A percentile compares a stretch with the other conserved stretches of the same genome.
These are phyloP conservation scores for Cordyceps cateniannulata DNA, from an alignment of 2,329 filamentous ascomycete species.

Conservation along the genomic window DNA sequence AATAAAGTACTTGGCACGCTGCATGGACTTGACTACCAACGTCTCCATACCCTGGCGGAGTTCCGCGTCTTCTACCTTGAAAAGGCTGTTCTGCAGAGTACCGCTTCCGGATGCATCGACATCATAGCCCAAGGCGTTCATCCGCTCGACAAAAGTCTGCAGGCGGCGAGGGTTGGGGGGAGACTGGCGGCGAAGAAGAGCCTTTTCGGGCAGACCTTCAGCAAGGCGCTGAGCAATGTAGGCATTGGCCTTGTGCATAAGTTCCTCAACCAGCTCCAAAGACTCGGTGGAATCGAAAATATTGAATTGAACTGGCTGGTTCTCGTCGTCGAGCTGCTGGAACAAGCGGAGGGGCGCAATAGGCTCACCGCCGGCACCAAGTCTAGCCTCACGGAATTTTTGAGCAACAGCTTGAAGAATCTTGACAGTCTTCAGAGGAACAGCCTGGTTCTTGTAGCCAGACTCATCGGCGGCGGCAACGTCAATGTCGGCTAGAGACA, in stretches of 20 bases:
- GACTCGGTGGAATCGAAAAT: slow-evolving; percentile 87
- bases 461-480: slow-evolving; percentile 62
- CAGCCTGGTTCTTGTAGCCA: slow-evolving; percentile 56
- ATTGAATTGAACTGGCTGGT: slow-evolving; percentile 92
- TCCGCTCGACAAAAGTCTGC: slow-evolving; percentile 84
- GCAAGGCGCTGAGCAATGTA: slow-evolving; percentile 82
- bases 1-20: slow-evolving; percentile 91
- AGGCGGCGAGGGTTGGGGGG: slow-evolving; percentile 82
- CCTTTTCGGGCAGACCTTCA: slow-evolving; percentile 79
- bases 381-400: slow-evolving; percentile 83
- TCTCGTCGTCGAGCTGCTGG: slow-evolving; percentile 95
- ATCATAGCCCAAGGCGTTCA: slow-evolving; percentile 84
- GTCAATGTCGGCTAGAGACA: slow-evolving; percentile 82
- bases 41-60: slow-evolving; percentile 98
- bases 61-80: slow-evolving; percentile 83
- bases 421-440: slow-evolving; percentile 69
- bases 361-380: slow-evolving; percentile 70
- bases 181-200: slow-evolving; percentile 79
- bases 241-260: slow-evolving; percentile 87
- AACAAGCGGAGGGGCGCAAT: slow-evolving; percentile 83
- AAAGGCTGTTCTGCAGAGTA: slow-evolving; percentile 86
- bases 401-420: slow-evolving; percentile 75
- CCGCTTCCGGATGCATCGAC: slow-evolving; percentile 88
- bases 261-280: slow-evolving; percentile 90
- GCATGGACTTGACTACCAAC: slow-evolving; percentile 88